Evolutionary conservation across 805 yeast genomes (phyloP).

Genomic region (Kluyveromyces aestuarii): DNA sequence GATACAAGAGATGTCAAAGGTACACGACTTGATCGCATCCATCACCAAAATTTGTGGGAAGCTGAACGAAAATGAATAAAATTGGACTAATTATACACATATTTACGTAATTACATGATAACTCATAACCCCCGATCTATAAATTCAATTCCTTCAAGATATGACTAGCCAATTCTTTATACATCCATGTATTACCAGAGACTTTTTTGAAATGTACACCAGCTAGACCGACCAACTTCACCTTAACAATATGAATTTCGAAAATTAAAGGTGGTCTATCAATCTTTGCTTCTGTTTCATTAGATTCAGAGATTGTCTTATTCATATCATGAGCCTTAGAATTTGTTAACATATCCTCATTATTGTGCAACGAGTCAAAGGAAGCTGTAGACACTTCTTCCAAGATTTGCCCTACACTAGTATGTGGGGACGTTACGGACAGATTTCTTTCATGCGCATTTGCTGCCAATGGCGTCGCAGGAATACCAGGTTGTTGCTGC

Average conservation of each 20-base stretch:
- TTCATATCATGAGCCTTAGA: conserved; percentile 58
- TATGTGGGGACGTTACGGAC: conserved; percentile 24
- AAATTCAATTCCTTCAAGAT: conserved; percentile 65
- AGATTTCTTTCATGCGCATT: conserved; percentile 20
- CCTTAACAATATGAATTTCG: conserved; percentile 87
- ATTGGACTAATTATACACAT: background rate
- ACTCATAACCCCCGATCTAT: conserved; percentile 19
- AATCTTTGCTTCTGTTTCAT: conserved; percentile 12
- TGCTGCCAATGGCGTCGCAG: conserved; percentile 47
- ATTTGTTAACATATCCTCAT: conserved; percentile 33
- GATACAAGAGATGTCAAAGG: too few relatives aligned
- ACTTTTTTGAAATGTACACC: conserved; percentile 94
- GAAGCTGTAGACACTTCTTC: conserved; percentile 29
- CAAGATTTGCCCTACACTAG: conserved; percentile 9
- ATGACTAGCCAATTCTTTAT: conserved; percentile 82
- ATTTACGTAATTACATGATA: background rate
- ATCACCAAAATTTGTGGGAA: background rate
- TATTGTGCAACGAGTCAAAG: conserved; percentile 23
- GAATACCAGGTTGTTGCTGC: conserved; percentile 32
- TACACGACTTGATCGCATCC: too few relatives aligned
- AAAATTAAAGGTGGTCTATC: conserved; percentile 64
- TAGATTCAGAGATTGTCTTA: conserved; percentile 40
- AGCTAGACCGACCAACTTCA: conserved; percentile 78
- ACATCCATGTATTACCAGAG: conserved; percentile 91
- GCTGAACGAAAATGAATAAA: background rate